These are phyloP conservation scores for Cornus florida DNA, from an alignment of 148 eudicot genomes.

Conservation along the genomic window DNA sequence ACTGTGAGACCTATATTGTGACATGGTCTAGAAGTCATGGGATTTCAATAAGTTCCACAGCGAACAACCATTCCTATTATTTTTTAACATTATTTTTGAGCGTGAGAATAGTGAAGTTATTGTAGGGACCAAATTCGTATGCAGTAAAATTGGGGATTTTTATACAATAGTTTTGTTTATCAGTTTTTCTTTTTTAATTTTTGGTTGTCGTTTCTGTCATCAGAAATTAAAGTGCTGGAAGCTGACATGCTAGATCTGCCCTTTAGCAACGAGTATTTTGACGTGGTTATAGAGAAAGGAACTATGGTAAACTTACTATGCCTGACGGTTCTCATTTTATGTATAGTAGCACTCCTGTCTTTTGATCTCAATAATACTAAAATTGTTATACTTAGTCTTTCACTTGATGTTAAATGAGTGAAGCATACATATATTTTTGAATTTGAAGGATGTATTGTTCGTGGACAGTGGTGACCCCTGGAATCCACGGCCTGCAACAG, in stretches of 20 bases:
- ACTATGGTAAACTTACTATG: conserved; percentile 65
- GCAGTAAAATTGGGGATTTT: no score
- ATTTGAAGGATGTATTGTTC: conserved; percentile 94
- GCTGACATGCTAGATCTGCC: conserved; percentile 97
- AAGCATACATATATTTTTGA: conserved; percentile 29
- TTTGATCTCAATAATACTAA: background rate
- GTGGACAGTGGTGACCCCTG: conserved; percentile 99
- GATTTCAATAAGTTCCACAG: background rate
- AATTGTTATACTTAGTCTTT: conserved; percentile 2
- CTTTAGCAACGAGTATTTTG: conserved; percentile 68
- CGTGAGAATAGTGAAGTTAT: background rate
- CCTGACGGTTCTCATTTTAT: background rate
- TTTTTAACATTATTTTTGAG: background rate
- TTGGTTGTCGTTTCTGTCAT: conserved; percentile 9
- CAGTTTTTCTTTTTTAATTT: background rate
- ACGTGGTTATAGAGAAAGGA: conserved; percentile 97
- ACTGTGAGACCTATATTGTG: background rate
- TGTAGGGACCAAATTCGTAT: background rate
- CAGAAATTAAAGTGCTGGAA: conserved; percentile 78
- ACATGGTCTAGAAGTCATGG: background rate
- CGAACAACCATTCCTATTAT: background rate
- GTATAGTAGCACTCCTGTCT: background rate
- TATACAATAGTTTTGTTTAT: background rate
- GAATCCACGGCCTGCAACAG: conserved; percentile 75
- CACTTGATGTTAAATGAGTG: conserved; percentile 27